phyloP scores from a whole-genome alignment of 768 basidiomycete species.

The Cyclocybe aegerita region DNA sequence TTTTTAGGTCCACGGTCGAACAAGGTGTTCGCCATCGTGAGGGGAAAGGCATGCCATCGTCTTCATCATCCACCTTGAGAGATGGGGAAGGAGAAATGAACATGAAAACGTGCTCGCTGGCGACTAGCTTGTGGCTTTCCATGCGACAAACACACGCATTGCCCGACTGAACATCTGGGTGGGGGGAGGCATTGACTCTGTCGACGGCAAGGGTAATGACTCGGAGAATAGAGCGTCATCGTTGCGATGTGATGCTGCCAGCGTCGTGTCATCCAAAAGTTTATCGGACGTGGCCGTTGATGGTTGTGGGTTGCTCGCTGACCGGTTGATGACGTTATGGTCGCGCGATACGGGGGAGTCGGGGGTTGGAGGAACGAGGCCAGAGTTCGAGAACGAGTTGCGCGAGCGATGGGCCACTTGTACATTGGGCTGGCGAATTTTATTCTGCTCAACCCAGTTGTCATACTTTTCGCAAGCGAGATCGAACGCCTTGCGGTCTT shows the following conservation, averaged over 20 bases:
- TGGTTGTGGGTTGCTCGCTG: constrained; percentile 14
- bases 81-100: not conserved
- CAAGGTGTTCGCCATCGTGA: too few relatives aligned
- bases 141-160: constrained; percentile 22
- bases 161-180: constrained; percentile 41
- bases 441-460: constrained; percentile 38
- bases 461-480: constrained; percentile 59
- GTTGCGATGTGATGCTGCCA: constrained; percentile 3
- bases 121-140: constrained; percentile 15
- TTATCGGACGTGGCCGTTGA: constrained; percentile 4
- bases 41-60: not conserved
- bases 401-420: constrained; percentile 1
- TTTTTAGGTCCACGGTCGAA: too few relatives aligned
- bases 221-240: constrained; percentile 8
- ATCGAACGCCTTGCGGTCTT: constrained; percentile 57
- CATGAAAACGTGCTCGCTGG: not conserved
- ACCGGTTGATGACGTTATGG: constrained; percentile 5
- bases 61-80: not conserved
- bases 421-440: not conserved
- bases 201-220: not conserved
- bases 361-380: constrained; percentile 9
- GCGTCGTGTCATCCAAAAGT: constrained; percentile 1
- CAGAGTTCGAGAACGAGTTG: constrained; percentile 13
- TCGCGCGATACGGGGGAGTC: constrained; percentile 6
- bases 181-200: constrained; percentile 20